Conservation (phyloP, 305 asterid species). For the Solanum hybrid region DNA sequence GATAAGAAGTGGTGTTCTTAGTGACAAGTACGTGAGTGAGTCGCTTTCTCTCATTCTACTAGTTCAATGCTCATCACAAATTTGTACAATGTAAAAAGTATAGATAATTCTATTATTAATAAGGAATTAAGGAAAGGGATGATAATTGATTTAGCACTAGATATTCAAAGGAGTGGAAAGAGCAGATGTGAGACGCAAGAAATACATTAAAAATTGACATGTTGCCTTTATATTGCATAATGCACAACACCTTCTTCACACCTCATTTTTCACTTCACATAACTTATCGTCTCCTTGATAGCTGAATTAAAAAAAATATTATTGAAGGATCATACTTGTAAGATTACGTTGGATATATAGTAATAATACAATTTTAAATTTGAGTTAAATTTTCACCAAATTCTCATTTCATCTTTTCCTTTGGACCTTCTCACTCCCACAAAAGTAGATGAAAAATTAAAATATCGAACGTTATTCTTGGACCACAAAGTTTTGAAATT, state of each 20-base stretch:
- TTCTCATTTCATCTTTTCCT: not conserved
- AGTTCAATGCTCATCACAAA: not conserved
- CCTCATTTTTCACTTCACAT: no score
- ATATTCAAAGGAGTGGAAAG: not conserved
- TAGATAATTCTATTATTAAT: no score
- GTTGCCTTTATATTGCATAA: not conserved
- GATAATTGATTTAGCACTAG: not conserved
- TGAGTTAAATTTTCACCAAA: not conserved
- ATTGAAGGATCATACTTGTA: not conserved
- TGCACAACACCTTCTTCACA: not conserved
- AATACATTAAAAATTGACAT: not conserved
- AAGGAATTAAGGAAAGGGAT: not conserved
- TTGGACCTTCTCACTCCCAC: not conserved
- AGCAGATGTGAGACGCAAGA: accelerated
- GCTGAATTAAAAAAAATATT: no score
- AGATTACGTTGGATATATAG: not conserved
- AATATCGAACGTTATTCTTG: not conserved
- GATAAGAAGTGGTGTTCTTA: not conserved
- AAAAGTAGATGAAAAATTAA: not conserved
- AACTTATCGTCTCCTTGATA: not conserved
- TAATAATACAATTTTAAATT: not conserved
- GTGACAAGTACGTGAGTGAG: not conserved
- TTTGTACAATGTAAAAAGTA: not conserved
- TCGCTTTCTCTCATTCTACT: not conserved
- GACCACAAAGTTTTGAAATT: not conserved